Evolutionary conservation across 495 filamentous ascomycete genomes (phyloP).

Genomic region (Ascodesmis nigricans): DNA sequence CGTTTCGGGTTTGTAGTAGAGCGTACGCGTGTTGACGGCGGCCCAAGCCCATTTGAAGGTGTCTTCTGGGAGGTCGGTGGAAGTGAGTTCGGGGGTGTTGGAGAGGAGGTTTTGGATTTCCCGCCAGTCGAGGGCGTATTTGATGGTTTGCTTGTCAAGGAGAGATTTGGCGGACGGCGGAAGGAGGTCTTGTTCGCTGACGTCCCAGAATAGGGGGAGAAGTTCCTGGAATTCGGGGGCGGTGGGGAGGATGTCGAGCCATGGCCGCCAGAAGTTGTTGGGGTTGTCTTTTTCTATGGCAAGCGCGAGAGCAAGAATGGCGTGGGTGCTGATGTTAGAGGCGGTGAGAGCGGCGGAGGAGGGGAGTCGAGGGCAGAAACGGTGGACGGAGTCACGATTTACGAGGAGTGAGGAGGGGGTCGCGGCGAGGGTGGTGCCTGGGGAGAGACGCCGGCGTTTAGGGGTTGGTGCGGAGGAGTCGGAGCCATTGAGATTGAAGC

Average conservation of each 20-base stretch:
- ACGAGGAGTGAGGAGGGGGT: slow-evolving; percentile 44
- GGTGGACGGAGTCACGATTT: slow-evolving; percentile 31
- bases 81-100: slow-evolving; percentile 30
- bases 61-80: slow-evolving; percentile 31
- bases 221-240: slow-evolving; percentile 33
- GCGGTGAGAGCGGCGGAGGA: slow-evolving; percentile 27
- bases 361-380: slow-evolving; percentile 26
- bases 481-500: slow-evolving; percentile 40
- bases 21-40: slow-evolving; percentile 52
- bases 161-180: slow-evolving; percentile 28
- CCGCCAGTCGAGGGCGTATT: slow-evolving; percentile 40
- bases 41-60: slow-evolving; percentile 50
- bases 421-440: slow-evolving; percentile 34
- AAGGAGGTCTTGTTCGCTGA: slow-evolving; percentile 27
- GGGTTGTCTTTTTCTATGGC: slow-evolving; percentile 27
- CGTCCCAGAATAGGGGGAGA: slow-evolving; percentile 51
- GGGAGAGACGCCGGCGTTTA: slow-evolving; percentile 23
- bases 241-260: slow-evolving; percentile 49
- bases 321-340: slow-evolving; percentile 42
- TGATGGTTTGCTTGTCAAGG: slow-evolving; percentile 37
- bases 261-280: slow-evolving; percentile 24
- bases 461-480: slow-evolving; percentile 4
- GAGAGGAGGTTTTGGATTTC: slow-evolving; percentile 32
- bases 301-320: slow-evolving; percentile 47
- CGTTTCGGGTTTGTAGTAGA: slow-evolving; percentile 39